Conservation (phyloP, 2,329 filamentous ascomycete genomes). For the Penicillium sp. region DNA sequence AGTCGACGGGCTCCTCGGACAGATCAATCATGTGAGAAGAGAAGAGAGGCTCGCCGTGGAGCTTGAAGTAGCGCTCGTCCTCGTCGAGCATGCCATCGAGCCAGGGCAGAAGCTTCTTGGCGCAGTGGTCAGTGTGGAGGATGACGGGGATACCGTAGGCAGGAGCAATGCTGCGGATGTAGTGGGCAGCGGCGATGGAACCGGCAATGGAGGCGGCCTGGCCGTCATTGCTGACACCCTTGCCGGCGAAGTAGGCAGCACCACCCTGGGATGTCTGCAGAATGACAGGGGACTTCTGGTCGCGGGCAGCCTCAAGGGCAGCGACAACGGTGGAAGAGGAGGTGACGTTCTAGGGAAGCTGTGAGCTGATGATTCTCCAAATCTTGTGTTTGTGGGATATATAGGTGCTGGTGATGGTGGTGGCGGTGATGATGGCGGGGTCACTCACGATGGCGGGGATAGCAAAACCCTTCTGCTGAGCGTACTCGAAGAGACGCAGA, state of each 20-base stretch:
- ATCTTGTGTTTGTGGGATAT: not conserved
- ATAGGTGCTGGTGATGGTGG: not conserved
- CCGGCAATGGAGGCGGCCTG: conserved; percentile 90
- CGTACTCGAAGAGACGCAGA: conserved; percentile 81
- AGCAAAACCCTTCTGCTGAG: conserved; percentile 83
- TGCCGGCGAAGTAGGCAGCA: conserved; percentile 89
- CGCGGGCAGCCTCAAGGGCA: conserved; percentile 90
- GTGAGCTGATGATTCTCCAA: not conserved
- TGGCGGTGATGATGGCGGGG: not conserved
- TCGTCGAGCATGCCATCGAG: conserved; percentile 93
- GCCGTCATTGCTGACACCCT: conserved; percentile 81
- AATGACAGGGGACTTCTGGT: conserved; percentile 88
- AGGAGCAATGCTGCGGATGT: conserved; percentile 86
- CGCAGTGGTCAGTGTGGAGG: conserved; percentile 97
- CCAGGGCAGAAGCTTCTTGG: conserved; percentile 99
- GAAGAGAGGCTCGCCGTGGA: conserved; percentile 89
- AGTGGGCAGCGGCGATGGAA: conserved; percentile 86
- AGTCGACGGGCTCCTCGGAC: conserved; percentile 86
- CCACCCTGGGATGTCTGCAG: conserved; percentile 93
- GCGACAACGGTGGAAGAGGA: conserved; percentile 86
- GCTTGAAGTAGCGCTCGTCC: conserved; percentile 95
- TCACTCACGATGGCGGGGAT: conserved; percentile 75
- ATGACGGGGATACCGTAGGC: conserved; percentile 88
- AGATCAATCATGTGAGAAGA: conserved; percentile 98
- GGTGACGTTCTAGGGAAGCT: conserved; percentile 72